Evolutionary conservation across 1,284 basidiomycete species (phyloP), one percentile per base, ranked within the genome.

Genomic region (Psilocybe mexicana): DNA sequence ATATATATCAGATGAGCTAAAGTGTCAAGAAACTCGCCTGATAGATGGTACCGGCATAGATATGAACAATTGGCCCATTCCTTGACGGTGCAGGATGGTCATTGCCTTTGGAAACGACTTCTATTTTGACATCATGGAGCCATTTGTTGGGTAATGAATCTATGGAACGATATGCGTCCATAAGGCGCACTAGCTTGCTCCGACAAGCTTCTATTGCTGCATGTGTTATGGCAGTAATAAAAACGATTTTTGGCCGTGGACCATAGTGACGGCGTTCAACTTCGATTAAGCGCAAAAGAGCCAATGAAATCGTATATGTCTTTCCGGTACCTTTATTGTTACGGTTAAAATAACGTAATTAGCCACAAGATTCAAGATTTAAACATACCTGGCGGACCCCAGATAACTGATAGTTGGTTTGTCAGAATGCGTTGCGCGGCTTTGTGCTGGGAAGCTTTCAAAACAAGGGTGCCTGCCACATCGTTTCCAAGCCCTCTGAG

Each of bases 211-310:
- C 74, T 47, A 82, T 81, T 4, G 80, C 79, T 4, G 79, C 79
- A 61, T 82, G 78, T 0, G 80, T 81, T 70, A 80, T 75, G 1
- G 79, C 80, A 7, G 79, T 79, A 36, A 82, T 66, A 58, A 80
- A 79, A 5, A 80, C 69, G 47, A 79, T 71, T 54, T 72, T 74
- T 3, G 66, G 67, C 35, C 59, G 59, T 14, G 58, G 65, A n/a
- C 69, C 65, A 14, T 66, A 66, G 18, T 69, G 67, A 33, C 67
- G 65, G 45, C 68, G 62, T 48, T 77, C 72, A 0, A 75, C 70
- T 52, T 80, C 76, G 6, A 80, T 66, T 28, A 81, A 67, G 36
- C 79, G 74, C 6, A 81, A 63, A 8, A 81, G 65, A 2, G 78
- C 79, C 2, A 80, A 62, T 1, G 79, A 75, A 28, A 81, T 73